phyloP scores from a whole-genome alignment of 345 rosid genomes.

The Boechera retrofracta region DNA sequence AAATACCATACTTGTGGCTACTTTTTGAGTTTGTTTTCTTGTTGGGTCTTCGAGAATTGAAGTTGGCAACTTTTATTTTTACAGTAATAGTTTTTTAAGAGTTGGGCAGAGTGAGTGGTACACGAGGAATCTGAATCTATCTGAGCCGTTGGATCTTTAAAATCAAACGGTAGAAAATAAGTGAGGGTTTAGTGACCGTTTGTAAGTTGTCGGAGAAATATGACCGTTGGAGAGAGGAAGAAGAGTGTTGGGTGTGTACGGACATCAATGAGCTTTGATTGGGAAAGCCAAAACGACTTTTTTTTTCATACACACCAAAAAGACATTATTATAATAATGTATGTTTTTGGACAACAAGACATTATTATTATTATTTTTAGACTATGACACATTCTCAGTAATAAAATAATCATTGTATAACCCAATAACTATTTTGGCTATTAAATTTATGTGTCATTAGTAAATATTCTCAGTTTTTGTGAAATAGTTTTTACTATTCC shows the following conservation, averaged over 20 bases:
- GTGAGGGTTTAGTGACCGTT: slow-evolving; percentile 76
- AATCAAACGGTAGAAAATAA: slow-evolving; percentile 59
- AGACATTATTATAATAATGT: not conserved
- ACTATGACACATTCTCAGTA: slow-evolving; percentile 10
- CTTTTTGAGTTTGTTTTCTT: slow-evolving; percentile 46
- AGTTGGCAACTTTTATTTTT: slow-evolving; percentile 46
- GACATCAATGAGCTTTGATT: slow-evolving; percentile 38
- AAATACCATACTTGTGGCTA: slow-evolving; percentile 41
- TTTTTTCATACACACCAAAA: not conserved
- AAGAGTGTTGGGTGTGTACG: slow-evolving; percentile 62
- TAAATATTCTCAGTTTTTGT: slow-evolving; percentile 14
- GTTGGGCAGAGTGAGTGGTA: slow-evolving; percentile 48
- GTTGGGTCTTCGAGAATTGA: slow-evolving; percentile 50
- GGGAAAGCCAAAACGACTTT: slow-evolving; percentile 25
- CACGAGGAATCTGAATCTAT: slow-evolving; percentile 45
- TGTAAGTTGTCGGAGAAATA: slow-evolving; percentile 78
- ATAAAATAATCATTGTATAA: slow-evolving; percentile 14
- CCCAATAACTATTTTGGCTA: slow-evolving; percentile 16
- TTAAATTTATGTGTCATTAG: slow-evolving; percentile 9
- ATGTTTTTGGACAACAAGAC: slow-evolving; percentile 20
- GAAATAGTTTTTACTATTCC: not conserved
- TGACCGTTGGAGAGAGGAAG: slow-evolving; percentile 79
- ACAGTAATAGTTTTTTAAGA: slow-evolving; percentile 31
- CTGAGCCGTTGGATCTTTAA: slow-evolving; percentile 55
- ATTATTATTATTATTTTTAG: slow-evolving; percentile 1